Base-by-base conservation (phyloP, 345 rosid genomes). In the Isatis tinctoria region DNA sequence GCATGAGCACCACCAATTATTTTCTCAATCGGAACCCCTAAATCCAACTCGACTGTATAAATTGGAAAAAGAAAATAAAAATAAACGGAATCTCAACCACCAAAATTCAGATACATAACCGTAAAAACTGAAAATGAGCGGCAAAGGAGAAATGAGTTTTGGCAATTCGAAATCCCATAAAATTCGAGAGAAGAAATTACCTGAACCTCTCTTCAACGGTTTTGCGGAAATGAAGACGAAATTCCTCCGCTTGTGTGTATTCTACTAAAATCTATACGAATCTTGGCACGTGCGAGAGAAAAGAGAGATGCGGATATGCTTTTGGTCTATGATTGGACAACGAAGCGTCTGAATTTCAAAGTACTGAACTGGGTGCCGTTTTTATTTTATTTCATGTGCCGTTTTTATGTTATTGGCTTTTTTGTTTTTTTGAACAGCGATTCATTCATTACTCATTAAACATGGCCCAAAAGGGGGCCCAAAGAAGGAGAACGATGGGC, bases 251-350 rank as follows among this genome's bases (percentile, higher is more conserved):
- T 68, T 61, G 30, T 52, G 56, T 53, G 53, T 52, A 2, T 37
- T 16, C 20, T 10, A 9, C n/a, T 18, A 14, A 58, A 16, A 60
- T 54, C n/a, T 49, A 39, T 59, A 60, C 30, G 5, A 74, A 40
- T 74, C 10, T 45, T 76, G 75, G 47, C 71, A 76, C 75, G 80
- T 76, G 67, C 71, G n/a, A 67, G 60, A 66, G 11, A 67, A 36
- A 10, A 10, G 2, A 39, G 68, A 77, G 47, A 64, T 77, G 53
- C 76, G 80, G 72, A 77, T 77, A 77, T 76, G 60, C 75, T 52
- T 60, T 67, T 8, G 3, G 3, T 53, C 8, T 4, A 5, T 45
- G 4, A 64, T 52, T 36, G 66, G 60, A 76, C 80, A 10, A 35
- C 75, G 41, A 35, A 20, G 60, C 75, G 72, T 70, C 35, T 70